Conservation (phyloP, 2,329 filamentous ascomycete species). For the Alternaria conjuncta region DNA sequence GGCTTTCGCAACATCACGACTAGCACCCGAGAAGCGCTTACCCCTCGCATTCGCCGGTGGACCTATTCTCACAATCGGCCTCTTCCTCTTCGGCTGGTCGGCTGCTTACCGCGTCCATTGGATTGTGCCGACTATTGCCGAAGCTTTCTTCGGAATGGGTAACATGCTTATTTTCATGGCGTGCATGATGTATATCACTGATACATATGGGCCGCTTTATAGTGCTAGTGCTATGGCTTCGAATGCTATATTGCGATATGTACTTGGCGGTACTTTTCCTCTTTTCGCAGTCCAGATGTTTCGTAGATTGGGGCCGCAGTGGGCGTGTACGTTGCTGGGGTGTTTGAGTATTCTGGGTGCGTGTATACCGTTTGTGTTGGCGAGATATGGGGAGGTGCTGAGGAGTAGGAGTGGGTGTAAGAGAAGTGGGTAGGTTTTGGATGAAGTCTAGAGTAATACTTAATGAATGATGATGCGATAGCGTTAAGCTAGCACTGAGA, state of each 20-base stretch:
- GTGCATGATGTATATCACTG: conserved; percentile 16
- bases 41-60: conserved; percentile 46
- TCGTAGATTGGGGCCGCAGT: conserved; percentile 9
- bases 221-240: conserved; percentile 66
- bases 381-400: conserved; percentile 16
- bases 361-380: conserved; percentile 20
- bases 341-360: conserved; percentile 13
- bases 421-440: not conserved
- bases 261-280: conserved; percentile 64
- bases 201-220: conserved; percentile 58
- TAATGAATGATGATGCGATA: too few species aligned
- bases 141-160: conserved; percentile 13
- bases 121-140: conserved; percentile 46
- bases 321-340: conserved; percentile 16
- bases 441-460: too few species aligned
- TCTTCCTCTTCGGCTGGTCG: conserved; percentile 53
- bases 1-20: conserved; percentile 13
- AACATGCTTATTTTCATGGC: conserved; percentile 14
- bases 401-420: conserved; percentile 20
- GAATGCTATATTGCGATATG: conserved; percentile 64
- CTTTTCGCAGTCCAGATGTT: conserved; percentile 63
- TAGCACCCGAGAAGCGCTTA: conserved; percentile 42
- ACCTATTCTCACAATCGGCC: conserved; percentile 36
- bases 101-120: conserved; percentile 45
- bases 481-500: too few species aligned